Evolutionary conservation across 2,329 filamentous ascomycete species (phyloP).

Genomic region (Cladorrhinum sp.): DNA sequence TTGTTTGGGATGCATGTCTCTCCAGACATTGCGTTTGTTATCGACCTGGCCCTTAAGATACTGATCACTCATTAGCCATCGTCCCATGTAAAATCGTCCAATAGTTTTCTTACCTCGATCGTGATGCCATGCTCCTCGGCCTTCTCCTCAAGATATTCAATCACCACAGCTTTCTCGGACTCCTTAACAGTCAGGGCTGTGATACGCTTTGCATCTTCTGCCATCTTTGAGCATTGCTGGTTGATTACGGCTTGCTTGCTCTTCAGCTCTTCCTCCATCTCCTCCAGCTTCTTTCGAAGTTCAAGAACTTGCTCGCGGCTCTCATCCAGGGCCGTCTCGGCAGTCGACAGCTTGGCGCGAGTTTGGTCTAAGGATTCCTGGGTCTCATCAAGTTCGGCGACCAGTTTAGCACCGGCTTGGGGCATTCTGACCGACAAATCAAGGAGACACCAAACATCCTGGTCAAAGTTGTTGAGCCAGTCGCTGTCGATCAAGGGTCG

Average conservation of each 20-base stretch:
- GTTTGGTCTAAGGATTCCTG: neutral
- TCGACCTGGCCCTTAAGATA: slow-evolving; percentile 23
- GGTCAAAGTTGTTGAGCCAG: slow-evolving; percentile 11
- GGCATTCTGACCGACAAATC: slow-evolving; percentile 6
- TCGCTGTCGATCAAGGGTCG: neutral
- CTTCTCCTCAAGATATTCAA: neutral
- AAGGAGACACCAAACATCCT: slow-evolving; percentile 12
- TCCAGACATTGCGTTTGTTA: slow-evolving; percentile 23
- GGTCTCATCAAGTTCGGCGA: neutral
- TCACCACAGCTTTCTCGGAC: neutral
- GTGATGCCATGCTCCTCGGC: neutral
- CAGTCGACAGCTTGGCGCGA: neutral
- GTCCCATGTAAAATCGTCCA: slow-evolving; percentile 47
- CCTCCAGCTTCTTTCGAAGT: neutral
- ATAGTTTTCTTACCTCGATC: neutral
- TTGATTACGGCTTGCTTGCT: neutral
- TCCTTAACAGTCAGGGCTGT: neutral
- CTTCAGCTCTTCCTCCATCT: neutral
- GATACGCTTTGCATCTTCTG: neutral
- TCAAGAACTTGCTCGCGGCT: neutral
- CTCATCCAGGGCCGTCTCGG: neutral
- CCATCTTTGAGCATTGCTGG: neutral
- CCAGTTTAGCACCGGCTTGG: slow-evolving; percentile 4
- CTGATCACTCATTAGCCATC: slow-evolving; percentile 12
- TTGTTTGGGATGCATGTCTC: slow-evolving; percentile 17